Base-by-base conservation (phyloP, 2,329 filamentous ascomycete species). In the Aspergillus melleus region DNA sequence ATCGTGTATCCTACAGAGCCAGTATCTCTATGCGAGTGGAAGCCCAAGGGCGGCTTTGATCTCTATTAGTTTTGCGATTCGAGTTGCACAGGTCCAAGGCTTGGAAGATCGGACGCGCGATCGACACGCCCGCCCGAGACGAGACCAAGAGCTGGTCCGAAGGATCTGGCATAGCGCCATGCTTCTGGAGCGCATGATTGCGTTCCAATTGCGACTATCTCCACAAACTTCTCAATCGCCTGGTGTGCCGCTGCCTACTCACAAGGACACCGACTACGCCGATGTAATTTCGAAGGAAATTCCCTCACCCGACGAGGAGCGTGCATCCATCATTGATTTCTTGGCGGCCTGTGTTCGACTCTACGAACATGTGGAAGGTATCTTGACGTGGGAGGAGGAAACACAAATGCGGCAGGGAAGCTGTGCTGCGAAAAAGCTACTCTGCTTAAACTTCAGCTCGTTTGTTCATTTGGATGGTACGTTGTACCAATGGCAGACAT, bases 111-210 rank as follows among this genome's bases (percentile, higher is more conserved):
- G 54, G 8, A 61, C 64, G 6, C 61, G 55, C 24, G 68, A 62
- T 20, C 66, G 64, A 6, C 61, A 64, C 55, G 39, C 58, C 11
- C 30, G 56, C 22, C 20, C 42, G 4, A 62, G 66, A 53, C 57
- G 55, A 11, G 58, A 62, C 36, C 64, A 57, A 30, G 68, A 71
- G 54, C 59, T 69, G 12, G 52, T 54, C 11, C 66, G 64, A 42
- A 63, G 64, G 51, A 54, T 70, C n/a, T 71, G 69, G 69, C 67
- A 71, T 55, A 65, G 69, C 49, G 64, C 61, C 22, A 56, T 69
- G 49, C 61, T 70, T 16, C 46, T 70, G 44, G 66, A 71, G 55
- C 63, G 62, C 51, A 67, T 66, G 8, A 62, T 70, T 52, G 65
- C 69, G 19, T 55, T 71, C 19, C 61, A 65, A 19, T 46, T 64